Conservation (phyloP, 2,329 filamentous ascomycete genomes). For the Alternaria dauci region DNA sequence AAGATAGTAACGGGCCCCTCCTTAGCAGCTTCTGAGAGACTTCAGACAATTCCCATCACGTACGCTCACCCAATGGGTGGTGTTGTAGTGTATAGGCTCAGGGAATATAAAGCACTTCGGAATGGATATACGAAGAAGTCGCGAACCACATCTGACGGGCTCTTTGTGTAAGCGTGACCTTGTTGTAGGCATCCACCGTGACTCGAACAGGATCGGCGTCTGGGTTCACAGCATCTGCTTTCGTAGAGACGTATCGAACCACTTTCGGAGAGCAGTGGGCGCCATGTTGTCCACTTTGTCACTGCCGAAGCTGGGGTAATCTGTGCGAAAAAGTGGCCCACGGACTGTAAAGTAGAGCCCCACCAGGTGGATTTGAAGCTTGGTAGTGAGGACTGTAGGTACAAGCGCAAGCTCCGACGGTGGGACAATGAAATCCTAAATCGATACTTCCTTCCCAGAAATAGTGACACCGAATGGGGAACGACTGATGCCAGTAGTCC, state of each 20-base stretch:
- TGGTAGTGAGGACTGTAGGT: background rate
- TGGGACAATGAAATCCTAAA: background rate
- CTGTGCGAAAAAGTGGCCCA: slow-evolving; percentile 27
- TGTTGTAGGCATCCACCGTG: slow-evolving; percentile 23
- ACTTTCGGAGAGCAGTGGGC: slow-evolving; percentile 17
- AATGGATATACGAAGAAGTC: background rate
- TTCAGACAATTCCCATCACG: background rate
- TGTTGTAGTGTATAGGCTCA: background rate
- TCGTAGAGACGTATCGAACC: slow-evolving; percentile 28
- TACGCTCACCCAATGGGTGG: too few relatives aligned
- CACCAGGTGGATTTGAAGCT: slow-evolving; percentile 1
- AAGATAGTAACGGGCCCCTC: background rate
- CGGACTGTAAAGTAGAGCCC: slow-evolving; percentile 25
- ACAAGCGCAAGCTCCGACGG: background rate
- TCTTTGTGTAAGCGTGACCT: slow-evolving; percentile 19
- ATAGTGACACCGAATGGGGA: background rate
- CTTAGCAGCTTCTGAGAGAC: background rate
- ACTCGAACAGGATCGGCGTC: slow-evolving; percentile 20
- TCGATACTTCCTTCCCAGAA: background rate
- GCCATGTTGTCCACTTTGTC: slow-evolving; percentile 17
- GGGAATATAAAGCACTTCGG: background rate
- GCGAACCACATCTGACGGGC: background rate
- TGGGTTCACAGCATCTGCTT: slow-evolving; percentile 13
- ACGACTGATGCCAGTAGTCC: background rate
- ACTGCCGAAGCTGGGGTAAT: slow-evolving; percentile 27